A percentile compares a stretch with the other conserved stretches of the same genome.
These are phyloP conservation scores for Ambrosiella xylebori DNA, from an alignment of 2,329 filamentous ascomycete genomes.

Conservation along the genomic window DNA sequence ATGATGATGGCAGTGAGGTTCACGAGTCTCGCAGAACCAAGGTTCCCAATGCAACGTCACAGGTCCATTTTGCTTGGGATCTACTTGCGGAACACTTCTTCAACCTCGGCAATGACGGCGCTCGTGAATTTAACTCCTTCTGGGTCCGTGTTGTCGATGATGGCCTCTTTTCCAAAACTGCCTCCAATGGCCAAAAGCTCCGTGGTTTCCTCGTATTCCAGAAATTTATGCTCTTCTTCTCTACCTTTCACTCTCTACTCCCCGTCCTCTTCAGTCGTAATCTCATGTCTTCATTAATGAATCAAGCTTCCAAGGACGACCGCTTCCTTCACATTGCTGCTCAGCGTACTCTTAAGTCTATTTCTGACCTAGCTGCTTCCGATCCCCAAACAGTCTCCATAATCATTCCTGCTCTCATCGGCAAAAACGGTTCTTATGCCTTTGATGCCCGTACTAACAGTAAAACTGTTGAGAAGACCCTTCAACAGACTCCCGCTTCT, in stretches of 20 bases:
- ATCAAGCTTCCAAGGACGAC: slow-evolving; percentile 62
- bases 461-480: slow-evolving; percentile 62
- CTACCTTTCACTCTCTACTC: slow-evolving; percentile 29
- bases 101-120: slow-evolving; percentile 21
- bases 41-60: slow-evolving; percentile 60
- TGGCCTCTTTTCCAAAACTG: slow-evolving; percentile 62
- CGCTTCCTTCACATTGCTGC: slow-evolving; percentile 68
- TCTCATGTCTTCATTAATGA: slow-evolving; percentile 63
- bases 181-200: slow-evolving; percentile 78
- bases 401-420: slow-evolving; percentile 51
- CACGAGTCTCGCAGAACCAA: slow-evolving; percentile 28
- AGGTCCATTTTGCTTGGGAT: slow-evolving; percentile 78
- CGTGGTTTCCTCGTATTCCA: slow-evolving; percentile 81
- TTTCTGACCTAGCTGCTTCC: slow-evolving; percentile 47
- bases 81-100: slow-evolving; percentile 46
- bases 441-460: slow-evolving; percentile 78
- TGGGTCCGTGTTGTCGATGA: slow-evolving; percentile 81
- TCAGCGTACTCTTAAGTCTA: slow-evolving; percentile 52
- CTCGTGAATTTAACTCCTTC: slow-evolving; percentile 50
- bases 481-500: slow-evolving; percentile 40
- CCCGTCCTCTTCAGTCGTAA: slow-evolving; percentile 63
- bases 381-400: slow-evolving; percentile 41
- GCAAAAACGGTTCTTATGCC: slow-evolving; percentile 51
- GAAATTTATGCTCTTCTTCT: slow-evolving; percentile 45
- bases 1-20: slow-evolving; percentile 26